A percentile compares a stretch with the other conserved stretches of the same genome.
Evolutionary conservation across 202 grass and related monocot genomes (phyloP).

Genomic region (Hordeum pubiflorum): DNA sequence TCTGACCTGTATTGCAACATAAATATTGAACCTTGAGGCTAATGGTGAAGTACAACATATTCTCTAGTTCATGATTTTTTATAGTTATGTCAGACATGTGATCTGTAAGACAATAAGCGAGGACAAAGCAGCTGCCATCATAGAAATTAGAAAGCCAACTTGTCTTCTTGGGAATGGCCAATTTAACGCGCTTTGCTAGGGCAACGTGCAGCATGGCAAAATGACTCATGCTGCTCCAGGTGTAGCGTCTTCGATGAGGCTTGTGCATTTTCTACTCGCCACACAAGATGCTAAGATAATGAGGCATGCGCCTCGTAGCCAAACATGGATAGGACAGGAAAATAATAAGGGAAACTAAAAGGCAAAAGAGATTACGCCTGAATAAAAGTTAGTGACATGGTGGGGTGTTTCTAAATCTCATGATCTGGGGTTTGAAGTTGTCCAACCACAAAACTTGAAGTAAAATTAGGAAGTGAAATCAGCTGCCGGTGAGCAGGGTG

Average conservation of each 20-base stretch:
- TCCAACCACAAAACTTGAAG: neutral
- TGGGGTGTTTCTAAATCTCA: neutral
- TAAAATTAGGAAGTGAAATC: neutral
- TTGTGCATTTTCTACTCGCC: neutral
- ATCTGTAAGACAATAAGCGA: neutral
- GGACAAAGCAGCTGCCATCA: neutral
- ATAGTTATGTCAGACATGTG: slow-evolving; percentile 7
- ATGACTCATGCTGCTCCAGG: slow-evolving; percentile 7
- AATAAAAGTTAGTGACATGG: slow-evolving; percentile 8
- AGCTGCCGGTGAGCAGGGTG: neutral
- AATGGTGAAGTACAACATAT: neutral
- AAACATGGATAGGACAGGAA: neutral
- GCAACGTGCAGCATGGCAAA: neutral
- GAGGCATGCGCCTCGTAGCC: neutral
- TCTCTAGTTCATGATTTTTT: neutral
- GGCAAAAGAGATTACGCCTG: neutral
- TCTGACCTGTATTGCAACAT: slow-evolving; percentile 61
- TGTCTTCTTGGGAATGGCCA: neutral
- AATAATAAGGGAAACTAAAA: neutral
- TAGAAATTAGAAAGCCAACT: neutral
- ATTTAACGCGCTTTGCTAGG: neutral
- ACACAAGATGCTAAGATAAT: neutral
- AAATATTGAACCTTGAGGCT: slow-evolving; percentile 13
- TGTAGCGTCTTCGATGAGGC: neutral
- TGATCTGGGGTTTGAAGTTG: neutral